A percentile compares a stretch with the other conserved stretches of the same genome.
Evolutionary conservation across 2,329 filamentous ascomycete genomes (phyloP).

Genomic region (Colletotrichum cordylinicola): DNA sequence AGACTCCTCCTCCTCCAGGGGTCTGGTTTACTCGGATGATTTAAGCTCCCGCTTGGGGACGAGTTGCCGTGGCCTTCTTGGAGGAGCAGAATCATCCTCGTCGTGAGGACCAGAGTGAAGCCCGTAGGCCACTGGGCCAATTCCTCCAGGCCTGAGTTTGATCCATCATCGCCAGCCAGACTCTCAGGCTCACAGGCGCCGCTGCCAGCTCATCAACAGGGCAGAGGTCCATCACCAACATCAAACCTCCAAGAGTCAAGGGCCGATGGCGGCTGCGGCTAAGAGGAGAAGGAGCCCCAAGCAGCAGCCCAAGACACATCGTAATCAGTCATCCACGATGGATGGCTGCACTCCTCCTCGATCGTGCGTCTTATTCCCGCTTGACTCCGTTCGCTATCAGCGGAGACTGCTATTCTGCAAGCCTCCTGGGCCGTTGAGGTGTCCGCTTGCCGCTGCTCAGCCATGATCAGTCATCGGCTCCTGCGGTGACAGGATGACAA

Average conservation of each 20-base stretch:
- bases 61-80: not conserved
- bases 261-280: not conserved
- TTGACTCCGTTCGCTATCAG: not conserved
- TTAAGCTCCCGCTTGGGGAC: not conserved
- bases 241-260: not conserved
- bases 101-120: not conserved
- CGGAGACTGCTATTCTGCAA: not conserved
- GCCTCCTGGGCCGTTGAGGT: not conserved
- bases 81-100: not conserved
- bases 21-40: not conserved
- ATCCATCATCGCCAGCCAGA: not conserved
- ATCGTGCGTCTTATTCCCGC: not conserved
- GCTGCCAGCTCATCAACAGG: not conserved
- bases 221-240: not conserved
- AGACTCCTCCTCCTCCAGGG: not conserved
- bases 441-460: not conserved
- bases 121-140: not conserved
- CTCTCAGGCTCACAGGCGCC: not conserved
- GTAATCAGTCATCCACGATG: not conserved
- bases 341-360: not conserved
- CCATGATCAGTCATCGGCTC: slow-evolving; percentile 3
- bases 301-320: not conserved
- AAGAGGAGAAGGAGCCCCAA: not conserved
- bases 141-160: not conserved
- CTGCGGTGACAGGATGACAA: not conserved